Percentiles rank a stretch among this genome's conserved stretches.
Evolutionary conservation across 2,329 filamentous ascomycete genomes (phyloP).

Genomic region (Endocalyx cinctus): DNA sequence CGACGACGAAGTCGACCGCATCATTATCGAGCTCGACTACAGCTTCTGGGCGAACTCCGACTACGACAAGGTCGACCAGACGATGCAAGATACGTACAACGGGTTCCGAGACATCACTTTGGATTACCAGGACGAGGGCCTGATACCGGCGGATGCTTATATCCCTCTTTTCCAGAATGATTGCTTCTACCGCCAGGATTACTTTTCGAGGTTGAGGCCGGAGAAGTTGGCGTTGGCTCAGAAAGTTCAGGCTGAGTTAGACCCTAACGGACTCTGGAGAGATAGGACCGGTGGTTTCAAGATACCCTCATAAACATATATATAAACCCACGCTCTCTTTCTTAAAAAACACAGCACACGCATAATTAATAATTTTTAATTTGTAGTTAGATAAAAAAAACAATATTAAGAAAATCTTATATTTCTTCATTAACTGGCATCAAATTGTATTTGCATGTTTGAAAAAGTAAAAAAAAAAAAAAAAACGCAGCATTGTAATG

Average conservation of each 20-base stretch:
- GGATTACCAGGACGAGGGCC: constrained; percentile 27
- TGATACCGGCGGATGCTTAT: constrained; percentile 29
- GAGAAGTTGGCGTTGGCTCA: constrained; percentile 30
- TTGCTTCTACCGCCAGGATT: constrained; percentile 36
- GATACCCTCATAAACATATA: constrained; percentile 15
- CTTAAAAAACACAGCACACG: no score
- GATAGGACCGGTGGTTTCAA: constrained; percentile 38
- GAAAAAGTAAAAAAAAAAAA: no score
- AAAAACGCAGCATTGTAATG: no score
- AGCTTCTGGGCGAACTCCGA: constrained; percentile 28
- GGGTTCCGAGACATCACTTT: constrained; percentile 27
- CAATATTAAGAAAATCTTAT: no score
- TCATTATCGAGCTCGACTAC: constrained; percentile 41
- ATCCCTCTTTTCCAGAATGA: constrained; percentile 42
- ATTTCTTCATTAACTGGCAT: no score
- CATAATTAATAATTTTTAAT: constrained; percentile 4
- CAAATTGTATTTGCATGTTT: no score
- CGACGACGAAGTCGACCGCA: constrained; percentile 33
- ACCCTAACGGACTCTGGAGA: constrained; percentile 33
- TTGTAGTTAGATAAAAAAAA: no score
- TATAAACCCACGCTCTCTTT: no score
- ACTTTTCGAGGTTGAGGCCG: constrained; percentile 34
- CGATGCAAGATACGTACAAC: constrained; percentile 32
- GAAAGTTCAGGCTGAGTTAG: constrained; percentile 29
- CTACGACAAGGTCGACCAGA: constrained; percentile 25